Evolutionary conservation across 257 asterid species (phyloP).

Genomic region (Solanum medicagineum): DNA sequence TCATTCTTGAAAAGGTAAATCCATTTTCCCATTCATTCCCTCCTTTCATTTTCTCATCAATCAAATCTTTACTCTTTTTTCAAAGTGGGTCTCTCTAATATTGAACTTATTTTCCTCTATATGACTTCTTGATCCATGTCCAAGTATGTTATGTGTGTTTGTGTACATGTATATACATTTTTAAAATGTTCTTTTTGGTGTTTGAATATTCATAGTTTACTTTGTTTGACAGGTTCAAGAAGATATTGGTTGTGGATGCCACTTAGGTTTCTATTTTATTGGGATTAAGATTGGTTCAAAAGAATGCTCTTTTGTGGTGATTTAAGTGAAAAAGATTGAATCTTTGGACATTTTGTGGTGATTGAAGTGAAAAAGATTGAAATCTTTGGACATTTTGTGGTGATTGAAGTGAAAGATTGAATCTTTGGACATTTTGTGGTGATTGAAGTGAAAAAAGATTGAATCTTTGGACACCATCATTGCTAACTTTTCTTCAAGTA

Average conservation of each 20-base stretch:
- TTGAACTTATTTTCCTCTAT: neutral
- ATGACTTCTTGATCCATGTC: neutral
- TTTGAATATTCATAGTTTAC: neutral
- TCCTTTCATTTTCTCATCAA: neutral
- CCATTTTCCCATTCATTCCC: neutral
- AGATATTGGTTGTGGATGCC: conserved; percentile 9
- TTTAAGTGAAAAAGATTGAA: conserved; percentile 5
- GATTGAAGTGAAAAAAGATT: conserved; percentile 6
- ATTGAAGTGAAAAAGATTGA: conserved; percentile 8
- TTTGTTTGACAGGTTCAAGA: conserved; percentile 2
- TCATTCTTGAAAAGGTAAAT: conserved; percentile 11
- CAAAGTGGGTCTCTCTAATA: neutral
- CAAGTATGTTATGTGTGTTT: neutral
- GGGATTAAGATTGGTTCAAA: neutral
- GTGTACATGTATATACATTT: neutral
- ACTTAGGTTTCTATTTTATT: neutral
- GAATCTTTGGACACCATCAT: conserved; percentile 9
- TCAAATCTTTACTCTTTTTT: conserved; percentile 8
- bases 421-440: conserved; percentile 9
- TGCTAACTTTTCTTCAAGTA: conserved; percentile 21
- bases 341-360: conserved; percentile 8
- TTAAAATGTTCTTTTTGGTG: neutral
- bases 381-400: conserved; percentile 8
- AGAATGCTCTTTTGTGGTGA: conserved; percentile 3
- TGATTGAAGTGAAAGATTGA: conserved; percentile 10